phyloP scores from a whole-genome alignment of 306 rosid genomes.

The Hippophae gyantsensis region DNA sequence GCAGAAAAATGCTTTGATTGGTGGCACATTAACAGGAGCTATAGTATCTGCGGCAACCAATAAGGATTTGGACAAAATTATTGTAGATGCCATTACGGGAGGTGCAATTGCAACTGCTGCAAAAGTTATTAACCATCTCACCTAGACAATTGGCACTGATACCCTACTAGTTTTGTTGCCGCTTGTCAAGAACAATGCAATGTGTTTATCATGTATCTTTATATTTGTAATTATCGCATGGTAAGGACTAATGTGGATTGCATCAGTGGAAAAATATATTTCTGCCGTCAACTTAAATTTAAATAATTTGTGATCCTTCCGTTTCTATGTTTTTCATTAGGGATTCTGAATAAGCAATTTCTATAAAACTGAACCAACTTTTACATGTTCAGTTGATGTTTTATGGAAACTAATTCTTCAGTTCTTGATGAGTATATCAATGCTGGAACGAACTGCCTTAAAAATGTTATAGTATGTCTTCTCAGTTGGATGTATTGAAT shows the following conservation, averaged over 20 bases:
- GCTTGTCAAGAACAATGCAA: neutral
- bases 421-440: conserved; percentile 33
- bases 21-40: conserved; percentile 86
- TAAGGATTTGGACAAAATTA: conserved; percentile 38
- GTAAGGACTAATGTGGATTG: neutral
- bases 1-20: conserved; percentile 91
- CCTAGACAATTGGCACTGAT: conserved; percentile 26
- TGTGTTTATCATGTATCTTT: conserved; percentile 12
- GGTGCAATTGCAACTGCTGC: conserved; percentile 91
- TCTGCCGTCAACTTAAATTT: too few species aligned
- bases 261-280: too few species aligned
- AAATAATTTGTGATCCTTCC: too few species aligned
- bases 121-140: conserved; percentile 68
- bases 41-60: conserved; percentile 44
- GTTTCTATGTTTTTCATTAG: too few species aligned
- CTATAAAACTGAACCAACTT: too few species aligned
- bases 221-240: neutral
- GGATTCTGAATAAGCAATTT: too few species aligned
- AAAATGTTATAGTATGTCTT: conserved; percentile 37
- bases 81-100: conserved; percentile 69
- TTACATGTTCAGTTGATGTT: too few species aligned
- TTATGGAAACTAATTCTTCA: neutral
- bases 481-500: conserved; percentile 65
- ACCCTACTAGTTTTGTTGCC: neutral
- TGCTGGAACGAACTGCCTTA: conserved; percentile 12